phyloP scores from a whole-genome alignment of 345 rosid species.

The Gossypium thurberi region DNA sequence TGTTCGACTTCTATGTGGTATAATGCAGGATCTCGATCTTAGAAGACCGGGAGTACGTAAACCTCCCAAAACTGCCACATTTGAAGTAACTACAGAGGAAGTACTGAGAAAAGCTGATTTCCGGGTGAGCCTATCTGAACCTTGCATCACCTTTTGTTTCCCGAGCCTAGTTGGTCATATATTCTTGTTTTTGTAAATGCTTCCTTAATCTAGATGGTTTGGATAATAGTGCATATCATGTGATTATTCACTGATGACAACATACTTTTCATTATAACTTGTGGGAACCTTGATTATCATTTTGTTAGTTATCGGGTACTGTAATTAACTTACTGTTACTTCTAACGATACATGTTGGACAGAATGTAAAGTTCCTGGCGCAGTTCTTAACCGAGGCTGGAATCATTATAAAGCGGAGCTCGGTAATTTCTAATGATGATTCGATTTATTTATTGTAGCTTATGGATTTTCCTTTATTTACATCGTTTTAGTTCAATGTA shows the following conservation, averaged over 20 bases:
- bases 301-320: too few relatives aligned
- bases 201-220: neutral
- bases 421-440: slow-evolving; percentile 32
- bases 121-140: slow-evolving; percentile 46
- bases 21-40: slow-evolving; percentile 52
- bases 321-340: neutral
- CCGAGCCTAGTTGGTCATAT: neutral
- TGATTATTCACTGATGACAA: neutral
- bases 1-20: neutral
- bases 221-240: neutral
- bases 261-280: too few relatives aligned
- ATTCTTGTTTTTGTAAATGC: neutral
- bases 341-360: slow-evolving; percentile 20
- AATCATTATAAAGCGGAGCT: slow-evolving; percentile 67
- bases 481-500: slow-evolving; percentile 8
- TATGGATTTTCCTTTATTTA: neutral
- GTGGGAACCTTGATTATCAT: too few relatives aligned
- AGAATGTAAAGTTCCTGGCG: slow-evolving; percentile 86
- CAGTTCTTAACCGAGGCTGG: slow-evolving; percentile 83
- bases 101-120: slow-evolving; percentile 68
- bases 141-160: neutral
- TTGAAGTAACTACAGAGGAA: slow-evolving; percentile 55
- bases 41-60: slow-evolving; percentile 35
- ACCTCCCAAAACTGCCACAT: slow-evolving; percentile 22
- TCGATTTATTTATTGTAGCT: neutral